phyloP scores from a whole-genome alignment of 2,329 filamentous ascomycete genomes.

The Pseudogymnoascus sp. region DNA sequence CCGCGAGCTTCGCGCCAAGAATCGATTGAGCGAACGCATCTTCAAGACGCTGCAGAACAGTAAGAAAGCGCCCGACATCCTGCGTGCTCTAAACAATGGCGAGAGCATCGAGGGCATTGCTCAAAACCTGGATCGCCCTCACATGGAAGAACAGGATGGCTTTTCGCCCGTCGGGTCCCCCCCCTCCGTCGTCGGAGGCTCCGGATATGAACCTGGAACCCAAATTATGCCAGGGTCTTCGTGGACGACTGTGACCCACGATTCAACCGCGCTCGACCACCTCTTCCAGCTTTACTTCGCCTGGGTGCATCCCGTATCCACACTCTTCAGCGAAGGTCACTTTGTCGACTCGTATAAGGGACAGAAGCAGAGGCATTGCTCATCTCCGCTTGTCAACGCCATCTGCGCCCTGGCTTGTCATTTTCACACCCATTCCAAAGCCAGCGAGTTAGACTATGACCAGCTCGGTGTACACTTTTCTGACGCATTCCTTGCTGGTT shows the following conservation, averaged over 20 bases:
- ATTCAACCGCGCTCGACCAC: constrained; percentile 27
- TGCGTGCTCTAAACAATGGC: constrained; percentile 25
- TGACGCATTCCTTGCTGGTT: constrained; percentile 19
- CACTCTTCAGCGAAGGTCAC: constrained; percentile 26
- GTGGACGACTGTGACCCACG: constrained; percentile 26
- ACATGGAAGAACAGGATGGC: constrained; percentile 18
- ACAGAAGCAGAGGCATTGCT: constrained; percentile 22
- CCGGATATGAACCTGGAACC: constrained; percentile 16
- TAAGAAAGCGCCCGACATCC: constrained; percentile 26
- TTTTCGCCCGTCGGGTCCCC: constrained; percentile 19
- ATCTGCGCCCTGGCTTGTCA: constrained; percentile 30
- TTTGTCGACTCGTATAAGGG: constrained; percentile 24
- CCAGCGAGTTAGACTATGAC: constrained; percentile 21
- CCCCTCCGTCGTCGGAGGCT: constrained; percentile 23
- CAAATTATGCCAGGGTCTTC: background rate
- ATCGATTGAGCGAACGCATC: constrained; percentile 26
- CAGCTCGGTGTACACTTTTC: constrained; percentile 22
- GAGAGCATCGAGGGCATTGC: constrained; percentile 26
- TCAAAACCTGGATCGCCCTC: constrained; percentile 23
- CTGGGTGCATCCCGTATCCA: constrained; percentile 30
- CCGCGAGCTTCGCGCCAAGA: constrained; percentile 25
- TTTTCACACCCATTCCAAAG: constrained; percentile 20
- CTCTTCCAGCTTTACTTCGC: constrained; percentile 29
- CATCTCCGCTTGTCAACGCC: constrained; percentile 26
- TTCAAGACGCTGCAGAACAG: constrained; percentile 24